Percentiles rank a stretch among this genome's conserved stretches.
phyloP scores from a whole-genome alignment of 371 early-diverging fungal genomes.

The Mortierella sp. region DNA sequence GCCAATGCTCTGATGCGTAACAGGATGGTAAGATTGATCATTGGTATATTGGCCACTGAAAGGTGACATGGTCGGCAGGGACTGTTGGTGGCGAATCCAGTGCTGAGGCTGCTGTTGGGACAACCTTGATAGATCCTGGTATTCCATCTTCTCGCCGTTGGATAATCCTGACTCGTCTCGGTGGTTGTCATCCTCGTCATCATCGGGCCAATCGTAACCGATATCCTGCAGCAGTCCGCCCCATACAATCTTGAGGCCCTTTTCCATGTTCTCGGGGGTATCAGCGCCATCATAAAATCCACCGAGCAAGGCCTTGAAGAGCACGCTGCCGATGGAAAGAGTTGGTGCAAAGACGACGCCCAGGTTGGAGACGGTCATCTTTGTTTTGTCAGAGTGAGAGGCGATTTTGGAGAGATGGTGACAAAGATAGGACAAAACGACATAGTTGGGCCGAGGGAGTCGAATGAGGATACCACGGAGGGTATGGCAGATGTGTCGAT shows the following conservation, averaged over 20 bases:
- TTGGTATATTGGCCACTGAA: constrained; percentile 14
- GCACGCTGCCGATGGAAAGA: constrained; percentile 47
- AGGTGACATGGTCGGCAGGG: constrained; percentile 22
- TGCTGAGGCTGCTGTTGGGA: constrained; percentile 16
- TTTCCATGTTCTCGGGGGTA: constrained; percentile 36
- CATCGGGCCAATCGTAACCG: constrained; percentile 22
- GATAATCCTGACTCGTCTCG: background rate
- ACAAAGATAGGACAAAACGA: constrained; percentile 40
- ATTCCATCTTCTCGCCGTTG: constrained; percentile 15
- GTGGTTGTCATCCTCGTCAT: background rate
- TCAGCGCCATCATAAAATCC: constrained; percentile 42
- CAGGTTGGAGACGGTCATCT: constrained; percentile 54
- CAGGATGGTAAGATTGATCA: background rate
- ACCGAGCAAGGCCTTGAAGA: constrained; percentile 51
- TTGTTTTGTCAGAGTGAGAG: constrained; percentile 43
- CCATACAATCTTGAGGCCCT: constrained; percentile 53
- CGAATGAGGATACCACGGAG: constrained; percentile 44
- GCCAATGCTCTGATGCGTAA: background rate
- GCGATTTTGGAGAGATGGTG: constrained; percentile 57
- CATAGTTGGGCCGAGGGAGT: constrained; percentile 45
- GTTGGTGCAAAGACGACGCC: constrained; percentile 57
- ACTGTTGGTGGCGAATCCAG: constrained; percentile 21
- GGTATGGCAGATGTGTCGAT: constrained; percentile 50
- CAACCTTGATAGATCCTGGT: background rate
- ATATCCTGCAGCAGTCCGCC: constrained; percentile 30